These are phyloP conservation scores for Artemisia tridentata DNA, from an alignment of 129 eudicot species.

Conservation along the genomic window DNA sequence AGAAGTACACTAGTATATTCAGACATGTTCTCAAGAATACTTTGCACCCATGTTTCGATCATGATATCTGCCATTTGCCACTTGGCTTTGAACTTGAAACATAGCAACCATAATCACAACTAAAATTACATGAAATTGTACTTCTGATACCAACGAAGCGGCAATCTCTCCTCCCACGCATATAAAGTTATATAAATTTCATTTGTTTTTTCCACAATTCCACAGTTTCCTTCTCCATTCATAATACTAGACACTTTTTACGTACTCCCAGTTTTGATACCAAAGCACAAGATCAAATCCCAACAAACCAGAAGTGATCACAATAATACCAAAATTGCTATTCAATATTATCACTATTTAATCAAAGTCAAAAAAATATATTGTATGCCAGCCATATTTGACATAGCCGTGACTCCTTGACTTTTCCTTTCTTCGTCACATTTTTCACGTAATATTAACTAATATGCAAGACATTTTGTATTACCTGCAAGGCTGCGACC, in stretches of 20 bases:
- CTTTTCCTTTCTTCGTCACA: background rate
- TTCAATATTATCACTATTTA: conserved; percentile 20
- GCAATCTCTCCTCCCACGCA: too few relatives aligned
- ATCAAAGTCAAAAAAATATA: conserved; percentile 20
- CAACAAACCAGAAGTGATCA: background rate
- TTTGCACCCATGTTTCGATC: background rate
- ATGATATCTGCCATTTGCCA: background rate
- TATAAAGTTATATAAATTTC: background rate
- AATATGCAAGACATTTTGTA: conserved; percentile 15
- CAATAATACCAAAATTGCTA: conserved; percentile 26
- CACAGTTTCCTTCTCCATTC: background rate
- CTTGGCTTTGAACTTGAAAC: background rate
- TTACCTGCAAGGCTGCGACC: conserved; percentile 10
- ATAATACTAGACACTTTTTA: background rate
- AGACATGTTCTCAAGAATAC: background rate
- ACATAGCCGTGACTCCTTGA: conserved; percentile 10
- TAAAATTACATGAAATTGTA: background rate
- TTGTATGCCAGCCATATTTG: background rate
- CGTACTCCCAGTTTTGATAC: background rate
- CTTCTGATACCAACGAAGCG: background rate
- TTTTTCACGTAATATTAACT: conserved; percentile 17
- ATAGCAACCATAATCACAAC: background rate
- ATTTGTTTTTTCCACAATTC: background rate
- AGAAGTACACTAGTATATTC: too few relatives aligned
- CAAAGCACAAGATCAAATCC: conserved; percentile 1